phyloP scores from a whole-genome alignment of 352 stramenopile genomes.

The Peronospora farinosa region DNA sequence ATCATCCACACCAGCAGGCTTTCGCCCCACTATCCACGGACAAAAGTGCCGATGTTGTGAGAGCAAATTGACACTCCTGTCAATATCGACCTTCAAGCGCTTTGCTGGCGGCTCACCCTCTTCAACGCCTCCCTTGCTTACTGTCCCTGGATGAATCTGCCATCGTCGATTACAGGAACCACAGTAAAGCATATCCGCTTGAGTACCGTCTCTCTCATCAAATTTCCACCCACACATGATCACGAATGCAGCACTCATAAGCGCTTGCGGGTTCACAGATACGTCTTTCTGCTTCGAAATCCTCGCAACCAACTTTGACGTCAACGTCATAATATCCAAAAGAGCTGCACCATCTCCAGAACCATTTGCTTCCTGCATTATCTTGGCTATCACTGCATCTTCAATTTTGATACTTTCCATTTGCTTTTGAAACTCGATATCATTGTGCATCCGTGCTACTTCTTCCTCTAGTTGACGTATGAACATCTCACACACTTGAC shows the following conservation, averaged over 20 bases:
- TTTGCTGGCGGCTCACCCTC: slow-evolving; percentile 26
- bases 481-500: slow-evolving; percentile 28
- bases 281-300: slow-evolving; percentile 6
- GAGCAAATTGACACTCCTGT: slow-evolving; percentile 11
- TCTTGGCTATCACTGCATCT: slow-evolving; percentile 10
- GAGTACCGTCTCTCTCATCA: slow-evolving; percentile 7
- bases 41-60: slow-evolving; percentile 57
- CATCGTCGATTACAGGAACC: slow-evolving; percentile 44
- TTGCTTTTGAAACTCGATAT: slow-evolving; percentile 15
- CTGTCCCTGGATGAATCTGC: slow-evolving; percentile 3
- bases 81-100: slow-evolving; percentile 21
- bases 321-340: slow-evolving; percentile 10
- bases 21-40: slow-evolving; percentile 36
- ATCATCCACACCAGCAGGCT: slow-evolving; percentile 15
- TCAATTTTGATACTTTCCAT: slow-evolving; percentile 13
- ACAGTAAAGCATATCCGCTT: slow-evolving; percentile 24
- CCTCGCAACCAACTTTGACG: slow-evolving; percentile 12
- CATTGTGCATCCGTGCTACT: slow-evolving; percentile 10
- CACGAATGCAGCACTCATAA: slow-evolving; percentile 32
- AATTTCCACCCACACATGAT: slow-evolving; percentile 40
- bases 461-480: slow-evolving; percentile 15
- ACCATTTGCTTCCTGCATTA: slow-evolving; percentile 13
- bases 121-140: slow-evolving; percentile 2
- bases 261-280: slow-evolving; percentile 8
- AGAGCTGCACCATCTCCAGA: neutral